Evolutionary conservation across 192 early-diverging fungal species (phyloP), one percentile per base, ranked within the genome.

Genomic region (Umbelopsis vinacea): DNA sequence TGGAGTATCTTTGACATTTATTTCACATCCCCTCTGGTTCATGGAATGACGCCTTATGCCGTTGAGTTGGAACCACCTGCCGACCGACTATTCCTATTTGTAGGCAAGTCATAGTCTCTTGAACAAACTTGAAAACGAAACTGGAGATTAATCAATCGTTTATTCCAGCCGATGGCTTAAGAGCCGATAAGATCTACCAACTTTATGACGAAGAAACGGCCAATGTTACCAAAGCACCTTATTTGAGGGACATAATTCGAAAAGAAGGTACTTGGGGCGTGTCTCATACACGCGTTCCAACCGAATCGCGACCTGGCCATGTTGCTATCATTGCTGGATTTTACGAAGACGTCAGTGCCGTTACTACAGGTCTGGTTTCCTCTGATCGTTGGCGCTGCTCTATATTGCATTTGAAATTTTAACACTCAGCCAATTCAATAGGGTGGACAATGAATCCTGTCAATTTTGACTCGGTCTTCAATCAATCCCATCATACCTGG

Each of bases 401-500:
- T 24, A 15, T 17, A 47, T 46, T 43, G 46, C 33, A 43, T 43
- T 50, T 50, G 48, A 17, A 4, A 66, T 67, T 37, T 21, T 73
- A 46, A 72, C 50, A 50, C 38, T 50, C 48, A 26, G 5, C 48
- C 33, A 53, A 46, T 50, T 40, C 37, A 1, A 33, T 38, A 93
- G 92, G 96, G 10, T 98, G 97, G 97, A 94, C 94, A 78, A 94
- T 92, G 89, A 98, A 97, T 80, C 95, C 95, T 3, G 95, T 98
- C 45, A 91, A 96, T 79, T 98, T 97, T 80, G 97, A 98, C 76
- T 96, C 95, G 4, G 87, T 96, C 22, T 98, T 98, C 81, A 98
- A 98, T 84, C 86, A 97, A 79, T 92, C 89, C 60, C 78, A 89
- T 55, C 92, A 98, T 78, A 97, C 97, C 0, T 98, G 95, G 95